Evolutionary conservation across 306 rosid genomes (phyloP).

Genomic region (Chamaecrista fasciculata): DNA sequence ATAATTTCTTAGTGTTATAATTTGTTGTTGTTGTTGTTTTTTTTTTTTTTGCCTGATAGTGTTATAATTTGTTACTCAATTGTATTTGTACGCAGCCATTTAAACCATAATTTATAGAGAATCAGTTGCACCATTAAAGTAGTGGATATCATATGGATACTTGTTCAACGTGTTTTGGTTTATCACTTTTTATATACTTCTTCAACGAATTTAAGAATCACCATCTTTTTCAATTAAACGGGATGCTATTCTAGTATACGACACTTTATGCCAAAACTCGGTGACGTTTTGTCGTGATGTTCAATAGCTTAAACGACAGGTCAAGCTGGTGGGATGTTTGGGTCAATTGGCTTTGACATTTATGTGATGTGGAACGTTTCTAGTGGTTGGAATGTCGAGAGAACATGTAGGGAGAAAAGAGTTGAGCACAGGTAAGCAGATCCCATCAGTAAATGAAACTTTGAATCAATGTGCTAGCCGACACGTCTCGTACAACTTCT

Average conservation of each 20-base stretch:
- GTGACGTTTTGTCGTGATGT: neutral
- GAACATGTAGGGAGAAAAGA: neutral
- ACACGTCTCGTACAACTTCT: conserved; percentile 47
- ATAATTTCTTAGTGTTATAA: too few species aligned
- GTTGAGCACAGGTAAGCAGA: neutral
- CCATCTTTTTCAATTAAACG: neutral
- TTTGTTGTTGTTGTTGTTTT: too few species aligned
- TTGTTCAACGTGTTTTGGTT: neutral
- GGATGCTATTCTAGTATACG: neutral
- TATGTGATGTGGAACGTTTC: neutral
- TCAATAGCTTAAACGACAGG: neutral
- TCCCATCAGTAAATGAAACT: neutral
- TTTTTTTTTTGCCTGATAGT: too few species aligned
- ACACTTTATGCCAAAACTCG: neutral
- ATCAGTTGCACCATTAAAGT: neutral
- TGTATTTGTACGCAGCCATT: too few species aligned
- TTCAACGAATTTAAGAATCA: neutral
- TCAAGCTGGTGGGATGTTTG: neutral
- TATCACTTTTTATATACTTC: neutral
- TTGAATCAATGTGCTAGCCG: conserved; percentile 31
- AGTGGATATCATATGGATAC: neutral
- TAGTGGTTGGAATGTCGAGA: conserved; percentile 12
- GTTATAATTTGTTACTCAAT: too few species aligned
- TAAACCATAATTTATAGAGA: neutral
- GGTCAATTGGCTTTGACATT: neutral